phyloP scores from a whole-genome alignment of 306 rosid species.

The Quercus robur region DNA sequence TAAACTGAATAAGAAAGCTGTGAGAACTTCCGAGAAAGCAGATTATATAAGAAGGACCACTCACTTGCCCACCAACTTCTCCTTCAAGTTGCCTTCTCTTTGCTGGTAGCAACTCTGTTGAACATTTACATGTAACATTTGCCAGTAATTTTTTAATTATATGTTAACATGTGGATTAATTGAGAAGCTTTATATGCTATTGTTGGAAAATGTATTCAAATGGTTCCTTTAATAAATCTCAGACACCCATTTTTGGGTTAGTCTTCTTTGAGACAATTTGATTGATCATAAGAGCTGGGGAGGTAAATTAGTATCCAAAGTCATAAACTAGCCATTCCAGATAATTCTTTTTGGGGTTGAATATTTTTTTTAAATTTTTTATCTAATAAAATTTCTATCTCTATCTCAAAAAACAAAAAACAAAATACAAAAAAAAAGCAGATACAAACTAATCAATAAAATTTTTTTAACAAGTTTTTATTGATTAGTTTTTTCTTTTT shows the following conservation, averaged over 20 bases:
- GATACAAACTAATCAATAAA: no score
- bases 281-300: no score
- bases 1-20: slow-evolving; percentile 68
- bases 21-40: slow-evolving; percentile 67
- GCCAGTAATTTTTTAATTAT: neutral
- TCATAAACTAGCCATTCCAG: neutral
- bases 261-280: no score
- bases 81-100: slow-evolving; percentile 78
- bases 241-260: neutral
- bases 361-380: no score
- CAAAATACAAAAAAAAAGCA: no score
- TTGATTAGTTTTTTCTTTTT: no score
- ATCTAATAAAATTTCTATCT: no score
- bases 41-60: slow-evolving; percentile 86
- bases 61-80: slow-evolving; percentile 75
- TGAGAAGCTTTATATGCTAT: neutral
- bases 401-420: no score
- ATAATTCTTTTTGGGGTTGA: neutral
- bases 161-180: neutral
- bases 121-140: neutral
- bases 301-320: neutral
- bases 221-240: neutral
- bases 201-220: neutral
- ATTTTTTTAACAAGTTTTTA: no score
- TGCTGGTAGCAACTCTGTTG: slow-evolving; percentile 65